phyloP scores from a whole-genome alignment of 176 grass and related monocot genomes.

The Aegilops umbellulata region DNA sequence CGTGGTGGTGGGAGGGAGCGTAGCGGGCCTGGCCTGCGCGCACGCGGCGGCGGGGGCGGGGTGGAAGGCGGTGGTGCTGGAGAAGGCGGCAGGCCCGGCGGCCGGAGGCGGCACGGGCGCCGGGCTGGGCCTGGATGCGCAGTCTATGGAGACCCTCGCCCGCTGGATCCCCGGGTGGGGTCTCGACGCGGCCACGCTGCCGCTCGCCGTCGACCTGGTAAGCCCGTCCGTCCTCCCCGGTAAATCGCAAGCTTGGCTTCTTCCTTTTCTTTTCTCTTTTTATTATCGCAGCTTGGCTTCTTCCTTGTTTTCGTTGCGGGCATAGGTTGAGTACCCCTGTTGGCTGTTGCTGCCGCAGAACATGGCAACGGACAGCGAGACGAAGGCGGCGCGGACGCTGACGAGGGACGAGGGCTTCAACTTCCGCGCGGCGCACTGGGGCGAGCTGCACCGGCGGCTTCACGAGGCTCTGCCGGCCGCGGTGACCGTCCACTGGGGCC shows the following conservation, averaged over 20 bases:
- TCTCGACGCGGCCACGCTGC: slow-evolving; percentile 34
- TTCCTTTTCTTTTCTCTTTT: too few relatives aligned
- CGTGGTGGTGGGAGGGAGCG: slow-evolving; percentile 80
- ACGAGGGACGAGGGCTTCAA: slow-evolving; percentile 64
- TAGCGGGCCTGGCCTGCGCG: slow-evolving; percentile 73
- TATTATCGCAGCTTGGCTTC: too few relatives aligned
- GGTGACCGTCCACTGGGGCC: slow-evolving; percentile 61
- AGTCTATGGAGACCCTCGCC: slow-evolving; percentile 57
- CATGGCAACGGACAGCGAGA: slow-evolving; percentile 54
- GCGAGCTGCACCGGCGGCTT: slow-evolving; percentile 66
- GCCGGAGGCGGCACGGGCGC: slow-evolving; percentile 57
- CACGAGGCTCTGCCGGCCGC: slow-evolving; percentile 49
- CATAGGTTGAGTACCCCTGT: background rate
- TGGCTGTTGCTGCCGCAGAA: slow-evolving; percentile 42
- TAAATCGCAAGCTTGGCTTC: too few relatives aligned
- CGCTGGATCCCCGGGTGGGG: slow-evolving; percentile 56
- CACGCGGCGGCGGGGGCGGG: slow-evolving; percentile 61
- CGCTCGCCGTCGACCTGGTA: slow-evolving; percentile 79
- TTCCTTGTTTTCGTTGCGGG: background rate
- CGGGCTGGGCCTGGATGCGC: slow-evolving; percentile 69
- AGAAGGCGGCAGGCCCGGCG: slow-evolving; percentile 63
- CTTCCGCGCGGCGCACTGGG: slow-evolving; percentile 79
- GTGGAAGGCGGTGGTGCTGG: slow-evolving; percentile 65
- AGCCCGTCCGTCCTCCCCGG: background rate
- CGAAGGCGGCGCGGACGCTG: slow-evolving; percentile 58